Conservation (phyloP, 345 rosid species). For the Salix exigua region DNA sequence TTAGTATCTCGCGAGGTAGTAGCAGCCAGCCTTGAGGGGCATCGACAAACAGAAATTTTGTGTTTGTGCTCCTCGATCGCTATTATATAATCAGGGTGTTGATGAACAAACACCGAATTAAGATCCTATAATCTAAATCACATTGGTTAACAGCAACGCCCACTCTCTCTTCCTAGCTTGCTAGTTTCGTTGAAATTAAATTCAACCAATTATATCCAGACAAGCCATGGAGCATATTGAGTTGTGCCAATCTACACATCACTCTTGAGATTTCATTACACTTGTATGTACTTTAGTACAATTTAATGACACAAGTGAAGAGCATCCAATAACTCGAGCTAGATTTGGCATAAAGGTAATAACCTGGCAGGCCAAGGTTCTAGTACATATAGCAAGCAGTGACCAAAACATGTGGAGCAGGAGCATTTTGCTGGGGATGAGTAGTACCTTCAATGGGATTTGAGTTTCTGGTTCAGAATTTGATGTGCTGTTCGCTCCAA, state of each 20-base stretch:
- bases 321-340: slow-evolving; percentile 16
- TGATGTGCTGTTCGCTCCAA: slow-evolving; percentile 6
- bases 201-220: neutral
- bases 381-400: slow-evolving; percentile 22
- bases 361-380: slow-evolving; percentile 23
- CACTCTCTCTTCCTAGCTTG: neutral
- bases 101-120: too few relatives aligned
- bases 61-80: neutral
- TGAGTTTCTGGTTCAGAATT: slow-evolving; percentile 25
- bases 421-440: slow-evolving; percentile 7
- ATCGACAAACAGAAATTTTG: neutral
- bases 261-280: neutral
- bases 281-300: slow-evolving; percentile 7
- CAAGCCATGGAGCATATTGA: slow-evolving; percentile 6
- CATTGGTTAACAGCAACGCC: neutral
- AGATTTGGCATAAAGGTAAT: slow-evolving; percentile 23
- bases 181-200: neutral
- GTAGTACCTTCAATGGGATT: slow-evolving; percentile 16
- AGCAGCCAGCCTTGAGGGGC: neutral
- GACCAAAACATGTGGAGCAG: slow-evolving; percentile 21
- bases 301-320: slow-evolving; percentile 17
- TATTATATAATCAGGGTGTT: too few relatives aligned
- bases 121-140: too few relatives aligned
- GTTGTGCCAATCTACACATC: slow-evolving; percentile 2
- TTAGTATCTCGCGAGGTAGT: neutral